A percentile compares a stretch with the other conserved stretches of the same genome.
Conservation (phyloP, 441 rosid genomes). For the Pelargonium citronellum region DNA sequence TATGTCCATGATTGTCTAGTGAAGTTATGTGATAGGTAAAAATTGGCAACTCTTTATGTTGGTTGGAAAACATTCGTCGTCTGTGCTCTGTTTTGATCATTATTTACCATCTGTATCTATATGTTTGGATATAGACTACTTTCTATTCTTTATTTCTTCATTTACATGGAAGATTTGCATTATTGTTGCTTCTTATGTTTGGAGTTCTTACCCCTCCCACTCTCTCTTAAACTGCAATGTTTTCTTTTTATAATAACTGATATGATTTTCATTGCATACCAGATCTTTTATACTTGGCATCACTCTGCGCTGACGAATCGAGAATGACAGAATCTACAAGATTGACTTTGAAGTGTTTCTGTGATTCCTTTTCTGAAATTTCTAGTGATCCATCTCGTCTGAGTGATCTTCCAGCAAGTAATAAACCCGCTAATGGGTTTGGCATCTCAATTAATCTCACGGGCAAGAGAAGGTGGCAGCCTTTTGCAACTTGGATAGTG, state of each 20-base stretch:
- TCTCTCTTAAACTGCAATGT: slow-evolving; percentile 5
- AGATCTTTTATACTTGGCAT: slow-evolving; percentile 58
- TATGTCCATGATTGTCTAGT: neutral
- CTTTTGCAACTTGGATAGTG: slow-evolving; percentile 73
- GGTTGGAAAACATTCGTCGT: neutral
- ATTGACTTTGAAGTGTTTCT: slow-evolving; percentile 60
- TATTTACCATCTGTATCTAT: neutral
- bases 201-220: neutral
- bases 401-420: slow-evolving; percentile 61
- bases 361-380: slow-evolving; percentile 48
- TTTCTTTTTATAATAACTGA: neutral
- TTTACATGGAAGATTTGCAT: slow-evolving; percentile 5
- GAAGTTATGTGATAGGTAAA: neutral
- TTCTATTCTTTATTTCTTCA: neutral
- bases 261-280: slow-evolving; percentile 29
- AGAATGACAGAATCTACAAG: slow-evolving; percentile 27
- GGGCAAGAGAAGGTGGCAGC: slow-evolving; percentile 66
- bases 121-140: neutral
- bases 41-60: neutral
- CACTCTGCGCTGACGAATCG: slow-evolving; percentile 33
- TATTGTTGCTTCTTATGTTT: neutral
- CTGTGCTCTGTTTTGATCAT: neutral
- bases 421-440: slow-evolving; percentile 55
- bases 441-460: slow-evolving; percentile 64
- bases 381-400: slow-evolving; percentile 50